Percentiles rank a stretch among this genome's conserved stretches.
These are phyloP conservation scores for Murraya koenigii DNA, from an alignment of 345 rosid genomes.

Conservation along the genomic window DNA sequence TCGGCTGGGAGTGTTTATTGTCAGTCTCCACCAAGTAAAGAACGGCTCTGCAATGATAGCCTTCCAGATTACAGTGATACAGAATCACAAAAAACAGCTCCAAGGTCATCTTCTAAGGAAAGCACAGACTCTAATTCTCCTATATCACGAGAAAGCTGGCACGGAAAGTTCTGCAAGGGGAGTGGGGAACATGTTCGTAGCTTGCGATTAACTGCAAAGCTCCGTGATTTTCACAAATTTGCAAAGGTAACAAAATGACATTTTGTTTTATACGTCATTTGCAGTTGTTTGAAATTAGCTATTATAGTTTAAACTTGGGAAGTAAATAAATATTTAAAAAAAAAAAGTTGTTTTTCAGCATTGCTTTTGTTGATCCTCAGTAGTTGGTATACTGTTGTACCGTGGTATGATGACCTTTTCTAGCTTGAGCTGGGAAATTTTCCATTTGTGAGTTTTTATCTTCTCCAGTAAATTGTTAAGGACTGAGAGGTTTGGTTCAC, in stretches of 20 bases:
- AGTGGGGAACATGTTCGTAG: slow-evolving; percentile 67
- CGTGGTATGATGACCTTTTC: background rate
- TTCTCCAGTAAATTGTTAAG: background rate
- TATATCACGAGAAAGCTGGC: slow-evolving; percentile 73
- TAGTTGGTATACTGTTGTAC: background rate
- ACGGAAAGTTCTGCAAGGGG: slow-evolving; percentile 58
- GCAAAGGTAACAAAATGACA: slow-evolving; percentile 56
- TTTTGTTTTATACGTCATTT: slow-evolving; percentile 1
- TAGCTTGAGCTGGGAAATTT: background rate
- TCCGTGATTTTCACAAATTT: slow-evolving; percentile 90
- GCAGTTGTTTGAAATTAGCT: background rate
- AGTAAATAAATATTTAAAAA: background rate
- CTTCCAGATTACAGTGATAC: slow-evolving; percentile 58
- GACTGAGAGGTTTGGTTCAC: background rate
- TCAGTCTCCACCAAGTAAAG: slow-evolving; percentile 60
- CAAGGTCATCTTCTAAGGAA: slow-evolving; percentile 65
- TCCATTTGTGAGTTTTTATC: background rate
- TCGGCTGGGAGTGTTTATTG: slow-evolving; percentile 32
- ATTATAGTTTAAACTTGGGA: background rate
- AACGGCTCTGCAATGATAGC: slow-evolving; percentile 45
- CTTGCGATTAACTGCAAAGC: slow-evolving; percentile 81
- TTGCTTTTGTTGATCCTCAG: background rate
- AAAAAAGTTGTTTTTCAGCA: too few relatives aligned
- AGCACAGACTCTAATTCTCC: slow-evolving; percentile 60
- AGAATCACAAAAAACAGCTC: slow-evolving; percentile 59